Conservation (phyloP, 495 filamentous ascomycete species). For the Terfezia claveryi region DNA sequence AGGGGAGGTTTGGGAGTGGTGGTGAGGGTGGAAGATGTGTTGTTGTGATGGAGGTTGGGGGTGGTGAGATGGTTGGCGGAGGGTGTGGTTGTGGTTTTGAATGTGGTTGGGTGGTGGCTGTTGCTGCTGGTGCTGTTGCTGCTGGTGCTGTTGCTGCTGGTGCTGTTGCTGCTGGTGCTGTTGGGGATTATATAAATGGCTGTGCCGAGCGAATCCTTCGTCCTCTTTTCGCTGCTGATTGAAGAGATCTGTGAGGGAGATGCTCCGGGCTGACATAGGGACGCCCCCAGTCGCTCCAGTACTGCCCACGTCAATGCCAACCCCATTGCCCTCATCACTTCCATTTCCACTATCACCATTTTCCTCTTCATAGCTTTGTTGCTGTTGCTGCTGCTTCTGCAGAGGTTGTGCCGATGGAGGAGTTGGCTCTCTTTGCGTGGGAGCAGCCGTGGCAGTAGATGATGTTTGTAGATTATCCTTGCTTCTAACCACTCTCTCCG, state of each 20-base stretch:
- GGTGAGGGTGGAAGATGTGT: background rate
- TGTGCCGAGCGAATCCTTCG: background rate
- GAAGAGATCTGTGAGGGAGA: conserved; percentile 13
- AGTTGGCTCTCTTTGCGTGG: background rate
- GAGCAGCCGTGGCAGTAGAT: background rate
- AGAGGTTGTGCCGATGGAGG: background rate
- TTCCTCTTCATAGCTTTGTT: background rate
- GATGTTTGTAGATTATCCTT: background rate
- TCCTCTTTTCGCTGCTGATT: conserved; percentile 1
- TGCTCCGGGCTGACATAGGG: conserved; percentile 6
- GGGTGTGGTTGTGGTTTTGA: background rate
- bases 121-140: background rate
- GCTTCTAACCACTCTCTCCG: background rate
- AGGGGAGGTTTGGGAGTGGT: background rate
- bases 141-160: background rate
- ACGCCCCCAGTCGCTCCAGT: background rate
- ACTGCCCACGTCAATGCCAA: background rate
- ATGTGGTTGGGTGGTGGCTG: background rate
- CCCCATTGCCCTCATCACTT: background rate
- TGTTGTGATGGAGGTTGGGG: background rate
- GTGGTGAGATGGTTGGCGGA: background rate
- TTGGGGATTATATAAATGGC: background rate
- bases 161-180: conserved; percentile 2
- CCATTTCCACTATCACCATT: background rate
- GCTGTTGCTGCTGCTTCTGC: conserved; percentile 1